Percentiles rank a stretch among this genome's conserved stretches.
These are phyloP conservation scores for Trichosanthes truncata DNA, from an alignment of 306 rosid genomes.

Conservation along the genomic window DNA sequence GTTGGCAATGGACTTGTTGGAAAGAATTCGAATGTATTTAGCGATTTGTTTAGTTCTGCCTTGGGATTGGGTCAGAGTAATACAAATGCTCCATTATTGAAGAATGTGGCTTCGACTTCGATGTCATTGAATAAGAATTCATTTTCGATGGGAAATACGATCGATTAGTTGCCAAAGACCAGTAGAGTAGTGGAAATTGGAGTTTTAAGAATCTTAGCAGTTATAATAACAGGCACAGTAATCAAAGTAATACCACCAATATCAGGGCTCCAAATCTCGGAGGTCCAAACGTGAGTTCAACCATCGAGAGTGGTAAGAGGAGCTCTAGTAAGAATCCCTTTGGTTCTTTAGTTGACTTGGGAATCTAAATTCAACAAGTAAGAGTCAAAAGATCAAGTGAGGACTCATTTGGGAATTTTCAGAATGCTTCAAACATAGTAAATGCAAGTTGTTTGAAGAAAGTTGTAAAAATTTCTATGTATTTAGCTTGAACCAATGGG, in stretches of 20 bases:
- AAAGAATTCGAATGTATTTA: slow-evolving; percentile 80
- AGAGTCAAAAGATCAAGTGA: slow-evolving; percentile 17
- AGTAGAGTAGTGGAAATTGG: slow-evolving; percentile 28
- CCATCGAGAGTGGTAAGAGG: slow-evolving; percentile 21
- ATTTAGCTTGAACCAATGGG: too few species aligned
- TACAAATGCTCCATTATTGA: slow-evolving; percentile 52
- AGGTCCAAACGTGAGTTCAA: slow-evolving; percentile 34
- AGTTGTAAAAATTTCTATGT: too few species aligned
- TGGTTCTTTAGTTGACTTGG: slow-evolving; percentile 67
- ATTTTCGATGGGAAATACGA: slow-evolving; percentile 62
- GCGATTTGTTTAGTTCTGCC: slow-evolving; percentile 78
- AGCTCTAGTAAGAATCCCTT: slow-evolving; percentile 66
- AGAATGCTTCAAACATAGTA: slow-evolving; percentile 63
- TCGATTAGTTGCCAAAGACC: slow-evolving; percentile 60
- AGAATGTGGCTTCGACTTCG: slow-evolving; percentile 32
- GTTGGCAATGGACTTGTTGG: slow-evolving; percentile 36
- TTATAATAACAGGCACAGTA: slow-evolving; percentile 8
- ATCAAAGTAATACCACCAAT: slow-evolving; percentile 16
- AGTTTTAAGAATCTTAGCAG: slow-evolving; percentile 29
- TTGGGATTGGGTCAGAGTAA: slow-evolving; percentile 44
- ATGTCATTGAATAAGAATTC: slow-evolving; percentile 23
- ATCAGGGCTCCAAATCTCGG: slow-evolving; percentile 37
- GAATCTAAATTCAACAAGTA: slow-evolving; percentile 44
- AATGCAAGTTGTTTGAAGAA: too few species aligned
- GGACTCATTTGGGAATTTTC: slow-evolving; percentile 75